Base-by-base conservation (phyloP, 164 flowering plant genomes). In the Platanus orientalis region DNA sequence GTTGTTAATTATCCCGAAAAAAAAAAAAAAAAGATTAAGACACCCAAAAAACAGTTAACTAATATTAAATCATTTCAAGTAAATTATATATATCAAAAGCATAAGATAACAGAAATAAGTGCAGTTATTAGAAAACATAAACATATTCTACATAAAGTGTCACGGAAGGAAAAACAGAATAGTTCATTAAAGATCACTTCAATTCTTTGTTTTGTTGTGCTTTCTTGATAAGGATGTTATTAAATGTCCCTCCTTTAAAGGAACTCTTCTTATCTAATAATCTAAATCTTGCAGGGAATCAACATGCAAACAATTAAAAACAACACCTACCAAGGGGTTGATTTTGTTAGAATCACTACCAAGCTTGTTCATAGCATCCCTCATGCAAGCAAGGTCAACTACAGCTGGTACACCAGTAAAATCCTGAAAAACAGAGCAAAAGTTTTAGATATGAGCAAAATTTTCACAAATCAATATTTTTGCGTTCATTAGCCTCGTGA, bases 391-490 rank as follows among this genome's bases (percentile, higher is more conserved):
- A 65, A 94, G 92, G 69, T 94, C 99, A 66, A 94, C 97, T 50
- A 94, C 96, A 67, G 99, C 96, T 28, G 99, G 99, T 49, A 94
- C 97, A 57, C 99, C 99, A 61, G 99, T 94, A 63, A 94, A 91
- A 77, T 91, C 97, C 97, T 94, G 79, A 24, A 2, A 42, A 50
- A 49, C 1, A 63, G 13, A 44, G 47, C 5, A 67, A 16, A 36
- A 61, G 26, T 19, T 2, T 23, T 1, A 45, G 24, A 19, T 13
- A 30, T 51, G 10, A 12, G n/a, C 56, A 53, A 4, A 36, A 14
- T 2, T 28, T 1, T 36, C 1, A 16, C 11, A 16, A 32, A 36
- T 12, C 20, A 34, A 30, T 25, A 32, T 45, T 29, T 1, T 6
- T 36, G 24, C 19, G 26, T 32, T 32, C 36, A 34, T 20, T 10